Conservation (phyloP, 1,284 basidiomycete species). For the Rhodotorula sp. region DNA sequence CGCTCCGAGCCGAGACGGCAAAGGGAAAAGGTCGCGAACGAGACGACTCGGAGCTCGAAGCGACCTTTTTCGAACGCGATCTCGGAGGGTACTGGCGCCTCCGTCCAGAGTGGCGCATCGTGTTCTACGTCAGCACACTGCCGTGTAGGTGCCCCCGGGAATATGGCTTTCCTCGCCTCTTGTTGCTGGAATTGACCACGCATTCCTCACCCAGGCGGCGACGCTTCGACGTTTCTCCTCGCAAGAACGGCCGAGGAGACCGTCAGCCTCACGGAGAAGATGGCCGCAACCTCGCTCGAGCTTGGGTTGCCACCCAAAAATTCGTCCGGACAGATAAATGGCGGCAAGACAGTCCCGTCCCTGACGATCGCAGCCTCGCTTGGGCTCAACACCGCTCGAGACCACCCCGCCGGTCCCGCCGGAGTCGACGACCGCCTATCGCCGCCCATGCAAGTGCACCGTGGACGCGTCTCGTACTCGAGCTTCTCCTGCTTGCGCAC, state of each 20-base stretch:
- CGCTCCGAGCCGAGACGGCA: conserved; percentile 54
- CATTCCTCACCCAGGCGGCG: conserved; percentile 65
- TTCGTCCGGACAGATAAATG: not conserved
- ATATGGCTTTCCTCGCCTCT: too few species aligned
- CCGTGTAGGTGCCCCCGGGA: conserved; percentile 63
- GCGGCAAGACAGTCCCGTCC: conserved; percentile 51
- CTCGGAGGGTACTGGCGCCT: conserved; percentile 55
- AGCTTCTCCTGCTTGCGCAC: conserved; percentile 75
- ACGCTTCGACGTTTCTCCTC: conserved; percentile 78
- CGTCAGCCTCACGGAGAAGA: too few species aligned
- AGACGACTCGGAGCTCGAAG: not conserved
- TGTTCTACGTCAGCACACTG: conserved; percentile 83
- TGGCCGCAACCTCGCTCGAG: too few species aligned
- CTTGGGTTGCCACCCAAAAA: too few species aligned
- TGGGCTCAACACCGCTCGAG: conserved; percentile 41
- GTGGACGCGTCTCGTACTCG: conserved; percentile 76
- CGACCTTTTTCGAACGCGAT: not conserved
- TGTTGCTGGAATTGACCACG: not conserved
- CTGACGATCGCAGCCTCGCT: conserved; percentile 48
- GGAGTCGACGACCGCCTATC: too few species aligned
- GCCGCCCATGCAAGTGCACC: conserved; percentile 52
- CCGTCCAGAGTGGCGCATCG: conserved; percentile 57
- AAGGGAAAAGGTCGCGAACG: conserved; percentile 46
- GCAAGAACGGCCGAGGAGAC: not conserved
- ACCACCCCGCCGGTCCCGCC: not conserved